Base-by-base conservation (phyloP, 2,329 filamentous ascomycete species). In the Trichoderma cornu-damae region DNA sequence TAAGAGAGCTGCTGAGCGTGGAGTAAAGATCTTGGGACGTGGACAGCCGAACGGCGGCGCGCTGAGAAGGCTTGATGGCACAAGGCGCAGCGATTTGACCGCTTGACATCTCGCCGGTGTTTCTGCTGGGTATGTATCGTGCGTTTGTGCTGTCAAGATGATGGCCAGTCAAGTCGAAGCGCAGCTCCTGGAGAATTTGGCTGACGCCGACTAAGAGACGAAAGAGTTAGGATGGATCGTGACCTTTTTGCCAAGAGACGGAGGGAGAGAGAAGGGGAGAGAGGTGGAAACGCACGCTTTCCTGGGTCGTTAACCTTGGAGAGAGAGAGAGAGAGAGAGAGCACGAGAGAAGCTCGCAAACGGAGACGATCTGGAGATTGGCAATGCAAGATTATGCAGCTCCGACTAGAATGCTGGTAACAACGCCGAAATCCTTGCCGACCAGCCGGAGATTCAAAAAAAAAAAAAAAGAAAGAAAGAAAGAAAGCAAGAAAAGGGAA, bases 1-100 rank as follows among this genome's bases (percentile, higher is more conserved):
- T 55, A 3, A 55, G 51, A 47, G 32, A 55, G 3, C 32, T 47
- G 65, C 74, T 81, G 64, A 83, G 72, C 67, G 76, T 80, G 62
- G 75, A 75, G 65, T 79, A 79, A 34, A 83, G 72, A 59, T 83
- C 80, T 58, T 80, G 75, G 1, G 69, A 67, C 43, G 75, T 77
- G 12, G 46, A 22, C 35, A 60, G 43, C 30, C 73, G 72, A 58
- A 77, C 71, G 56, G 68, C 73, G 58, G 68, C 73, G 62, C 76
- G 75, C 65, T 75, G 76, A 42, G 75, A 70, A 47, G 76, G 72
- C 61, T 77, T 73, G 66, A 80, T 73, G 56, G 79, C 73, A 58
- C 79, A 69, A 6, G 79, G 76, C 20, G 77, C 71, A 57, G 73
- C 71, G 62, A 70, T 61, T 60, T 70, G 71, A 61, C 69, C 61